Base-by-base conservation (phyloP, 495 filamentous ascomycete species). In the Lophium mytilinum region DNA sequence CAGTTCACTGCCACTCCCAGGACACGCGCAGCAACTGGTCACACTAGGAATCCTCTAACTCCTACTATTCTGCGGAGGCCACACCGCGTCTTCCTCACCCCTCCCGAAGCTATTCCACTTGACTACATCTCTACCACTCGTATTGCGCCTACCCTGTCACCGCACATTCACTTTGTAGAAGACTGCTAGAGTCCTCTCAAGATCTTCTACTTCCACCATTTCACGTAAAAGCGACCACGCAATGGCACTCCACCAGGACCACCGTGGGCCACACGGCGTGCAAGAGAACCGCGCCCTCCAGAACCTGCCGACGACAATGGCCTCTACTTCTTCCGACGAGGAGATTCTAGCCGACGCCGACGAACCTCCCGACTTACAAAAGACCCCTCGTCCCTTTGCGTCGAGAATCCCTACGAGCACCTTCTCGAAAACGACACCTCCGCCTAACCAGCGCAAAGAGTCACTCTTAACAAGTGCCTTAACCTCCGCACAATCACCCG, bases 311-410 rank as follows among this genome's bases (percentile, higher is more conserved):
- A 54, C 63, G 4, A 45, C 52, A 24, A 50, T 46, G 52, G 51
- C 55, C 5, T 19, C 58, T 21, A 40, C 49, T 46, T 21, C 42
- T 18, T 41, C 56, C 9, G 63, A 62, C 18, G 65, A 67, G n/a
- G 65, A 67, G 17, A 35, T 63, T 12, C n/a, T 58, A 19, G 62
- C 55, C 24, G 65, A 67, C 55, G 61, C 60, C 52, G 65, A 67
- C 57, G 65, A 67, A 39, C 65, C 65, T 50, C 65, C 65, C 5
- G 65, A 67, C 58, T 42, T 56, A 50, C 34, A 57, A 24, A 49
- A 46, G n/a, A 65, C 58, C 30, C 58, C 65, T 18, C 65, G 64
- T 15, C 64, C 60, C 19, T 58, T 58, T 14, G 45, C 17, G n/a
- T 24, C 62, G 21, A 41, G 51, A 7, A 40, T 54, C 15, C 55